phyloP scores from a whole-genome alignment of 2,329 filamentous ascomycete species.

The Arthrobotrys sphaeroides region DNA sequence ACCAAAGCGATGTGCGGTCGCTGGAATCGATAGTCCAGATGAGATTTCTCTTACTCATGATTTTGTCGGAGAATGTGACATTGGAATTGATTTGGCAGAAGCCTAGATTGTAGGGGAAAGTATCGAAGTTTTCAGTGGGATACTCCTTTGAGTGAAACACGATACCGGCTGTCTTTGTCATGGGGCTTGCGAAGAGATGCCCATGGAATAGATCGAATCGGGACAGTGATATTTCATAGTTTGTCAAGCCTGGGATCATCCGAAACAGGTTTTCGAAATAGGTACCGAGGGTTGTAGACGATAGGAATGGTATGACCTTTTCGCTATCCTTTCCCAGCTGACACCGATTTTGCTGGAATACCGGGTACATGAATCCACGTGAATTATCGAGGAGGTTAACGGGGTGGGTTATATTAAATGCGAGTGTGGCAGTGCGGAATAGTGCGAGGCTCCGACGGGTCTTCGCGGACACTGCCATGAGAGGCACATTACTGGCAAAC shows the following conservation, averaged over 20 bases:
- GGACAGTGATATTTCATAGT: slow-evolving; percentile 14
- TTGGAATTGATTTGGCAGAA: slow-evolving; percentile 36
- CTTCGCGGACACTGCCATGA: not conserved
- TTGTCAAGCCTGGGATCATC: slow-evolving; percentile 29
- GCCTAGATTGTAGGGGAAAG: slow-evolving; percentile 37
- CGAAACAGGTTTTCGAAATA: slow-evolving; percentile 36
- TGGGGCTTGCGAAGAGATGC: slow-evolving; percentile 30
- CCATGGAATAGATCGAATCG: slow-evolving; percentile 50
- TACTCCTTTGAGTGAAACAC: slow-evolving; percentile 49
- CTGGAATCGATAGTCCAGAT: slow-evolving; percentile 30
- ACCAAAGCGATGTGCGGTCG: slow-evolving; percentile 20
- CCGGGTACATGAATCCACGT: slow-evolving; percentile 26
- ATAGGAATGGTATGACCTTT: slow-evolving; percentile 18
- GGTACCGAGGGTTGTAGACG: not conserved
- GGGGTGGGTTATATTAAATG: not conserved
- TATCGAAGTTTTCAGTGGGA: slow-evolving; percentile 10
- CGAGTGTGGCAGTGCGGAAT: slow-evolving; percentile 23
- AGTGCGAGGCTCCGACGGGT: not conserved
- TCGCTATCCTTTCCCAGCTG: slow-evolving; percentile 30
- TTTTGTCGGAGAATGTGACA: slow-evolving; percentile 1
- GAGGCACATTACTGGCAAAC: slow-evolving; percentile 19
- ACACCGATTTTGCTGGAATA: slow-evolving; percentile 21
- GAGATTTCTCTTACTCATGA: slow-evolving; percentile 42
- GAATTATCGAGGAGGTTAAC: slow-evolving; percentile 12
- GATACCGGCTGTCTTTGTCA: not conserved